Evolutionary conservation across 139 green algal genomes (phyloP).

Genomic region (Tetraselmis chui): DNA sequence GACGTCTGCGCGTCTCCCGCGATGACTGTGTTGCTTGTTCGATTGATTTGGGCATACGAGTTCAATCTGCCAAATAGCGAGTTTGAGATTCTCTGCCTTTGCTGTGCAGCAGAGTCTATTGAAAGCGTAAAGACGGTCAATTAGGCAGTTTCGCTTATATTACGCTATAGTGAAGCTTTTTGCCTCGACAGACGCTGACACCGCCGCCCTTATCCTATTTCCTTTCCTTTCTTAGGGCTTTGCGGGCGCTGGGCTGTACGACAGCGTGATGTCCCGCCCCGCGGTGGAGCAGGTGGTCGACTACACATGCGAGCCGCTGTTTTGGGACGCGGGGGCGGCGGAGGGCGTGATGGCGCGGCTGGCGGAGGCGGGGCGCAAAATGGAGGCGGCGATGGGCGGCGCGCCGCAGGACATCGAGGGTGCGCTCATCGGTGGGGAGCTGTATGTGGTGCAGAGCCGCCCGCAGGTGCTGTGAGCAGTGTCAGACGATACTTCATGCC

Average conservation of each 20-base stretch:
- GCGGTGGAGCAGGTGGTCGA: slow-evolving; percentile 35
- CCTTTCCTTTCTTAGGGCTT: slow-evolving; percentile 33
- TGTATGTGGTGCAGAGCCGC: slow-evolving; percentile 71
- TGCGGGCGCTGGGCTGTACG: slow-evolving; percentile 75
- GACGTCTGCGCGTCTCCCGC: too few species aligned
- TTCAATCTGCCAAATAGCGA: too few species aligned
- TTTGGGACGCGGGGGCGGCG: slow-evolving; percentile 53
- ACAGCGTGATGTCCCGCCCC: slow-evolving; percentile 55
- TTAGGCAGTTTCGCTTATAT: too few species aligned
- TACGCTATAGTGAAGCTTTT: too few species aligned
- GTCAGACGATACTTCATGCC: too few species aligned
- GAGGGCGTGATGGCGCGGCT: slow-evolving; percentile 42
- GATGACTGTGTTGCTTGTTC: too few species aligned
- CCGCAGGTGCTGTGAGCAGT: slow-evolving; percentile 60
- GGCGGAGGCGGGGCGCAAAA: slow-evolving; percentile 29
- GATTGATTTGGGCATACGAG: too few species aligned
- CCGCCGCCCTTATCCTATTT: not conserved
- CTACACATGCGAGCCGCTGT: slow-evolving; percentile 54
- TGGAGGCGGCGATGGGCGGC: slow-evolving; percentile 45
- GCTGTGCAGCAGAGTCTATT: too few species aligned
- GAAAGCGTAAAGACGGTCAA: too few species aligned
- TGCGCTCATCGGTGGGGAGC: slow-evolving; percentile 32
- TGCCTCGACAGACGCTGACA: too few species aligned
- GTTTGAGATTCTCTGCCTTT: too few species aligned
- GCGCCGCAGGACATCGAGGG: slow-evolving; percentile 81